Conservation (phyloP, 129 eudicot species). For the Centaurea solstitialis region DNA sequence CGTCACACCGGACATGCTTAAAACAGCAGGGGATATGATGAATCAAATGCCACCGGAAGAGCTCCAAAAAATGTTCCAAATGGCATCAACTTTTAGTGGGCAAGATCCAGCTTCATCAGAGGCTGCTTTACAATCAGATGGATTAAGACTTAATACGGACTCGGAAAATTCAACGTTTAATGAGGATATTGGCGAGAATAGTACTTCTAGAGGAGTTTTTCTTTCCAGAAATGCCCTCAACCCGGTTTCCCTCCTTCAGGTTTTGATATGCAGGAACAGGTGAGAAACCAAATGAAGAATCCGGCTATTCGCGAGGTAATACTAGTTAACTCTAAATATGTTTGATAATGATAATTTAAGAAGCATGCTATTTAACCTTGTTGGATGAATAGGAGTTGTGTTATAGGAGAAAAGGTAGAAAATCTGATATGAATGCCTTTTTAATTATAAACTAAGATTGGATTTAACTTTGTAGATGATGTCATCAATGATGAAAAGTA, state of each 20-base stretch:
- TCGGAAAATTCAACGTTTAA: constrained; percentile 24
- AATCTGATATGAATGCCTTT: too few species aligned
- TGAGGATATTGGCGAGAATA: constrained; percentile 47
- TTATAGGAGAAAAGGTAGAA: too few species aligned
- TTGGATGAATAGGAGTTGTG: too few species aligned
- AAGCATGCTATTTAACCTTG: too few species aligned
- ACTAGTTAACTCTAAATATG: background rate
- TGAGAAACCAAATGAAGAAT: constrained; percentile 50
- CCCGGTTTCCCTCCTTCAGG: constrained; percentile 54
- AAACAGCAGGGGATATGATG: constrained; percentile 90
- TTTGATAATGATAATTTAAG: too few species aligned
- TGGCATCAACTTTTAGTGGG: constrained; percentile 78
- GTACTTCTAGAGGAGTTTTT: constrained; percentile 41
- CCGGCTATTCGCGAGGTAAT: constrained; percentile 95
- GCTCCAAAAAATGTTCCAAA: constrained; percentile 77
- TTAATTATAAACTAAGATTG: too few species aligned
- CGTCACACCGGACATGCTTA: constrained; percentile 79
- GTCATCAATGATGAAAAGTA: constrained; percentile 87
- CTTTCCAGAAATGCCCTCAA: constrained; percentile 49
- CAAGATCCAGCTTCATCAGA: constrained; percentile 37
- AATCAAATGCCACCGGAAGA: constrained; percentile 84
- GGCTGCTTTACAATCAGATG: constrained; percentile 31
- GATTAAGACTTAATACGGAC: constrained; percentile 28
- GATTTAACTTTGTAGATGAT: constrained; percentile 63
- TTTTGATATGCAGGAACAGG: constrained; percentile 68